Evolutionary conservation across 768 basidiomycete species (phyloP), one percentile per base, ranked within the genome.

Genomic region (Leccinum rimulosum): DNA sequence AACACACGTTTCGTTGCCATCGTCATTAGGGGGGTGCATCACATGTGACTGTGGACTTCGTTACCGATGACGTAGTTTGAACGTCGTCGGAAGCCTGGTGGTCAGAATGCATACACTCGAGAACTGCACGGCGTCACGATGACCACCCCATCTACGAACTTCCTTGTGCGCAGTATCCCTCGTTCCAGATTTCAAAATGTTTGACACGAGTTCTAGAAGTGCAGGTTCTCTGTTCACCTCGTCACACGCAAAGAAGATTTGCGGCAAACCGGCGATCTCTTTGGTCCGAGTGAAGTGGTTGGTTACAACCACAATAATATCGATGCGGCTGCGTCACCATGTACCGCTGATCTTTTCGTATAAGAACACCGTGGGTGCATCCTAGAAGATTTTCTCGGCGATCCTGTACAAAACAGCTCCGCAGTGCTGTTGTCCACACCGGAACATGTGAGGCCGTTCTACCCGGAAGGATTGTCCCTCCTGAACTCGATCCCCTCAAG

Each of bases 371-470:
- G 68, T 90, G 82, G 79, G 55, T 66, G 88, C 47, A 74, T 72
- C 19, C 54, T 90, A 59, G 79, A 78, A 66, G 89, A 92, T 69
- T 69, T 61, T 55, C 80, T 76, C 52, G 89, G 89, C 63, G 8
- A 45, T 0, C 50, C 70, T 49, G 75, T 66, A 0, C 82, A 12
- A 82, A 65, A 73, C 81, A 22, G 85, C 76, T 14, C 56, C 80
- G 7, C 33, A 35, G 33, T 35, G 81, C 87, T 76, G 10, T n/a
- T n/a, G 53, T 61, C 3, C 10, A 19, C 4, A 27, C 71, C 17
- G 50, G 50, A 22, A 27, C 55, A 36, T 48, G 57, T 49, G 52
- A 36, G 25, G 55, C 17, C 14, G 31, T 60, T 48, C 56, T 28
- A 19, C 58, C 36, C 43, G 11, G n/a, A 55, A 51, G 19, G 10